Evolutionary conservation across 2,329 filamentous ascomycete species (phyloP).

Genomic region (Colletotrichum caudatum): DNA sequence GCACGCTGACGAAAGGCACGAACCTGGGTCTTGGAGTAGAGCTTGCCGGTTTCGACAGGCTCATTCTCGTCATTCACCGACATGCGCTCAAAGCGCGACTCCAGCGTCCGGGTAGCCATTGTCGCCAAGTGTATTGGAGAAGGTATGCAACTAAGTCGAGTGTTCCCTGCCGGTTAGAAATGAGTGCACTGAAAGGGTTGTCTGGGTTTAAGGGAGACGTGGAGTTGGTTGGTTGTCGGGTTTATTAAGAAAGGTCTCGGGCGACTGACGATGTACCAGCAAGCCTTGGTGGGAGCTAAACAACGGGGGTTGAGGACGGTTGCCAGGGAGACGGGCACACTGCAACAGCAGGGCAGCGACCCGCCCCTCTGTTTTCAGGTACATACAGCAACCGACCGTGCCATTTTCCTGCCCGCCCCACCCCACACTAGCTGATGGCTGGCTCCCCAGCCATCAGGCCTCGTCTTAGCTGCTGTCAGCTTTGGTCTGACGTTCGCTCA

Average conservation of each 20-base stretch:
- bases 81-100: slow-evolving; percentile 90
- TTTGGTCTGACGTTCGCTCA: slow-evolving; percentile 16
- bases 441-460: neutral
- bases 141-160: slow-evolving; percentile 27
- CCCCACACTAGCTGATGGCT: slow-evolving; percentile 18
- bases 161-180: slow-evolving; percentile 41
- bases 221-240: slow-evolving; percentile 13
- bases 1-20: slow-evolving; percentile 32
- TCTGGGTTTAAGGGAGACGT: slow-evolving; percentile 12
- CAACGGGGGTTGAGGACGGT: slow-evolving; percentile 35
- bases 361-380: slow-evolving; percentile 34
- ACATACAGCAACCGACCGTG: neutral
- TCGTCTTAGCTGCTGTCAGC: slow-evolving; percentile 33
- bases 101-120: slow-evolving; percentile 83
- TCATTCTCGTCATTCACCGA: slow-evolving; percentile 92
- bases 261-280: slow-evolving; percentile 30
- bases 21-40: slow-evolving; percentile 84
- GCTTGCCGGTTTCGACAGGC: slow-evolving; percentile 62
- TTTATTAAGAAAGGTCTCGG: slow-evolving; percentile 37
- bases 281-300: slow-evolving; percentile 32
- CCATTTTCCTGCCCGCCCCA: slow-evolving; percentile 14
- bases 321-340: slow-evolving; percentile 36
- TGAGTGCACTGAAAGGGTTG: slow-evolving; percentile 27
- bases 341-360: slow-evolving; percentile 34
- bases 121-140: slow-evolving; percentile 37